Percentiles rank a stretch among this genome's conserved stretches.
Conservation (phyloP, 768 basidiomycete species). For the Polyporus arcularius region DNA sequence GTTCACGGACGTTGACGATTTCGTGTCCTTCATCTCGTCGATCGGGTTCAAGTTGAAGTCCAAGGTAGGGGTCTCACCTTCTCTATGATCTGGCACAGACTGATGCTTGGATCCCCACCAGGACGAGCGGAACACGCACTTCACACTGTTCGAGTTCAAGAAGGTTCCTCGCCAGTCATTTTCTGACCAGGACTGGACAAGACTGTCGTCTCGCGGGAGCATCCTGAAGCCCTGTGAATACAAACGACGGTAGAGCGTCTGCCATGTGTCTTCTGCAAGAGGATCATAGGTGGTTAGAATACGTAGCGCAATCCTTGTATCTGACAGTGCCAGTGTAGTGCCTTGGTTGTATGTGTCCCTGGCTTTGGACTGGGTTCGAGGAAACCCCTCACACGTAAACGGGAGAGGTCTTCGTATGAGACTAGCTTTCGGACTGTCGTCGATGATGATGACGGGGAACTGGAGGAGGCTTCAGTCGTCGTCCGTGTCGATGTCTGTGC, state of each 20-base stretch:
- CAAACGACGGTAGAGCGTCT: slow-evolving; percentile 62
- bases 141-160: slow-evolving; percentile 79
- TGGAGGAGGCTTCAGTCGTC: too few species aligned
- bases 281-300: too few species aligned
- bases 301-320: too few species aligned
- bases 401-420: too few species aligned
- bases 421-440: too few species aligned
- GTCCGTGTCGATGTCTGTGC: too few species aligned
- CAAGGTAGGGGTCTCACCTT: slow-evolving; percentile 50
- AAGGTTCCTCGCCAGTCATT: slow-evolving; percentile 53
- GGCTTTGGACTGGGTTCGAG: too few species aligned
- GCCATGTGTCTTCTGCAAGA: too few species aligned
- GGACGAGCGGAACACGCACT: slow-evolving; percentile 85
- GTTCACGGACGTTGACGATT: slow-evolving; percentile 67
- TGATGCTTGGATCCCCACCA: slow-evolving; percentile 30
- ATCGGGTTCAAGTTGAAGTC: slow-evolving; percentile 73
- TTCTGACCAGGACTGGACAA: slow-evolving; percentile 60
- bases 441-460: too few species aligned
- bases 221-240: slow-evolving; percentile 91
- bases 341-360: too few species aligned
- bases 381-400: too few species aligned
- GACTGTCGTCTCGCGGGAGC: slow-evolving; percentile 50
- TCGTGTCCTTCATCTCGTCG: slow-evolving; percentile 59
- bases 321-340: too few species aligned
- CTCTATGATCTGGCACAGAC: background rate